Evolutionary conservation across 495 filamentous ascomycete species (phyloP).

Genomic region (Aspergillus affinis): DNA sequence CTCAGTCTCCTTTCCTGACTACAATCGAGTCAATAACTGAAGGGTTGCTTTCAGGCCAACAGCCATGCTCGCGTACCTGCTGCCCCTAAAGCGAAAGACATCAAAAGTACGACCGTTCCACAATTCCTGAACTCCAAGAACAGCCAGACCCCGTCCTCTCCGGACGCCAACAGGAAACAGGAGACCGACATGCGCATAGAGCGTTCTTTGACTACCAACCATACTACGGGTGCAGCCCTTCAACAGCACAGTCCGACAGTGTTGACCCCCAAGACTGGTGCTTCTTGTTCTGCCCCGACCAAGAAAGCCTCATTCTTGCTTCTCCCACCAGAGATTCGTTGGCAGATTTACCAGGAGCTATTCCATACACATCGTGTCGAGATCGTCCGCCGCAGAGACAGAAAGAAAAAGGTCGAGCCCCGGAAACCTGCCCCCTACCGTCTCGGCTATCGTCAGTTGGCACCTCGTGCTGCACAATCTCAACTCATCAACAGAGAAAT

Average conservation of each 20-base stretch:
- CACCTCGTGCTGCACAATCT: constrained; percentile 3
- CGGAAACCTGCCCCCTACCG: constrained; percentile 4
- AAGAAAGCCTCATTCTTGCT: constrained; percentile 4
- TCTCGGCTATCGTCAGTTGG: constrained; percentile 12
- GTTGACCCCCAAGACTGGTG: background rate
- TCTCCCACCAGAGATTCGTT: constrained; percentile 18
- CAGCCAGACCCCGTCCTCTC: too few relatives aligned
- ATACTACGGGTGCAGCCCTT: background rate
- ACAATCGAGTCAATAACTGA: background rate
- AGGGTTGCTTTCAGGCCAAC: background rate
- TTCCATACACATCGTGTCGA: constrained; percentile 14
- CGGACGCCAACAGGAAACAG: too few relatives aligned
- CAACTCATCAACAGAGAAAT: background rate
- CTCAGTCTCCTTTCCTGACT: background rate
- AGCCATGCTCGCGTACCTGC: background rate
- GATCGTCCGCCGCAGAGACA: constrained; percentile 10
- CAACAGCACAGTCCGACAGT: background rate
- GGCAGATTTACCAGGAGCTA: constrained; percentile 19
- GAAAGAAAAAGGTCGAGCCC: background rate
- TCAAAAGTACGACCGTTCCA: too few relatives aligned
- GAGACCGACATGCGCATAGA: too few relatives aligned
- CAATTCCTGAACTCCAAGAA: too few relatives aligned
- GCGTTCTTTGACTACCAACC: too few relatives aligned
- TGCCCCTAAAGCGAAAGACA: too few relatives aligned
- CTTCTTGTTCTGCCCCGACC: background rate